These are phyloP conservation scores for Leccinum olivaceopallidum DNA, from an alignment of 768 basidiomycete genomes.

Conservation along the genomic window DNA sequence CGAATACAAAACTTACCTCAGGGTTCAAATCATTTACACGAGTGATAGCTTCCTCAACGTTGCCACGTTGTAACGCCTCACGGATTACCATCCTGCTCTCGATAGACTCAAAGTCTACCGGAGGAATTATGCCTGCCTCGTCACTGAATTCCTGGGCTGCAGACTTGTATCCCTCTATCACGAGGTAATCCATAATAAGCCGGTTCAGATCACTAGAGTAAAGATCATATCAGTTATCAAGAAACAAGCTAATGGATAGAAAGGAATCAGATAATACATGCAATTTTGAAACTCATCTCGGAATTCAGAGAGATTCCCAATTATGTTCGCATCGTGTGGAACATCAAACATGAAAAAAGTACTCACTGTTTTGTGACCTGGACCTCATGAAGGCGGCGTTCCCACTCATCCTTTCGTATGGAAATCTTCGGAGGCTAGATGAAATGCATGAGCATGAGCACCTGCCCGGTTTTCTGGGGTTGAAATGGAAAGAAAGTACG, in stretches of 20 bases:
- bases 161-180: conserved; percentile 95
- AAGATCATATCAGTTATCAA: conserved; percentile 20
- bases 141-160: conserved; percentile 94
- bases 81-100: conserved; percentile 94
- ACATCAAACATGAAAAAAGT: conserved; percentile 13
- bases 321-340: conserved; percentile 62
- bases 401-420: conserved; percentile 86
- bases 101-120: conserved; percentile 89
- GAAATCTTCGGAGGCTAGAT: conserved; percentile 50
- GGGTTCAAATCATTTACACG: conserved; percentile 94
- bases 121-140: conserved; percentile 75
- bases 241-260: conserved; percentile 27
- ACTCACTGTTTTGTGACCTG: conserved; percentile 90
- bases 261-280: conserved; percentile 85
- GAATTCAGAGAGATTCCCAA: conserved; percentile 99
- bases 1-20: conserved; percentile 66
- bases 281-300: conserved; percentile 69
- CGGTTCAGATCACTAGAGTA: conserved; percentile 83
- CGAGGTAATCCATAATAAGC: conserved; percentile 95
- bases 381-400: conserved; percentile 77
- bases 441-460: conserved; percentile 8
- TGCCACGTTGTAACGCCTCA: conserved; percentile 90
- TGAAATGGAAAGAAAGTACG: conserved; percentile 17
- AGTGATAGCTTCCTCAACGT: conserved; percentile 95
- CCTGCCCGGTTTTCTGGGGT: not conserved